These are phyloP conservation scores for Pythium angustatum DNA, from an alignment of 352 stramenopile species.

Conservation along the genomic window DNA sequence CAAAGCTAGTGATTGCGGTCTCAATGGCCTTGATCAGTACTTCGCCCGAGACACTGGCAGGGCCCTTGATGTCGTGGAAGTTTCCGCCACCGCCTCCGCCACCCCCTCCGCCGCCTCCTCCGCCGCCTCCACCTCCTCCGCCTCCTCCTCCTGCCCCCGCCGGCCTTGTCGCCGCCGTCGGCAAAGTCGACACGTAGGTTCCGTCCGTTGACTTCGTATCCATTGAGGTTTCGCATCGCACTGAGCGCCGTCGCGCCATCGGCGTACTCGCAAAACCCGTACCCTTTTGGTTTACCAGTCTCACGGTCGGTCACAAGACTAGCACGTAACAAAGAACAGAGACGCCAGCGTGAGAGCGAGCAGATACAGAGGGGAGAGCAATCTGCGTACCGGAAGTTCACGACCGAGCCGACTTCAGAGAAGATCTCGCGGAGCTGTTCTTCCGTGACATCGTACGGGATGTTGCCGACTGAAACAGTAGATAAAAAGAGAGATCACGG, in stretches of 20 bases:
- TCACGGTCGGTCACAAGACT: slow-evolving; percentile 85
- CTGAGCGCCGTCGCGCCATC: slow-evolving; percentile 81
- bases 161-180: slow-evolving; percentile 65
- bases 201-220: slow-evolving; percentile 81
- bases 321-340: not conserved
- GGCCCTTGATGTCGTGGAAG: slow-evolving; percentile 31
- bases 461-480: slow-evolving; percentile 79
- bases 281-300: slow-evolving; percentile 83
- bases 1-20: slow-evolving; percentile 60
- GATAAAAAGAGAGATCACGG: slow-evolving; percentile 3
- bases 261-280: slow-evolving; percentile 86
- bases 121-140: slow-evolving; percentile 26
- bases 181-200: slow-evolving; percentile 87
- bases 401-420: slow-evolving; percentile 75
- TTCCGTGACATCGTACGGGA: slow-evolving; percentile 88
- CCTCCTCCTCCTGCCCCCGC: slow-evolving; percentile 18
- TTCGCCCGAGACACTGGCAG: slow-evolving; percentile 62
- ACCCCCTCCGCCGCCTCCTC: slow-evolving; percentile 22
- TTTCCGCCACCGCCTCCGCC: slow-evolving; percentile 23
- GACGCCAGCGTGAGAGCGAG: slow-evolving; percentile 3
- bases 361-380: not conserved
- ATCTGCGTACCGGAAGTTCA: slow-evolving; percentile 74
- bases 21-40: slow-evolving; percentile 82
- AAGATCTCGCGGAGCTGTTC: slow-evolving; percentile 89
- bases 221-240: slow-evolving; percentile 86